Conservation (phyloP, 352 stramenopile species). For the Phytophthora megakarya region DNA sequence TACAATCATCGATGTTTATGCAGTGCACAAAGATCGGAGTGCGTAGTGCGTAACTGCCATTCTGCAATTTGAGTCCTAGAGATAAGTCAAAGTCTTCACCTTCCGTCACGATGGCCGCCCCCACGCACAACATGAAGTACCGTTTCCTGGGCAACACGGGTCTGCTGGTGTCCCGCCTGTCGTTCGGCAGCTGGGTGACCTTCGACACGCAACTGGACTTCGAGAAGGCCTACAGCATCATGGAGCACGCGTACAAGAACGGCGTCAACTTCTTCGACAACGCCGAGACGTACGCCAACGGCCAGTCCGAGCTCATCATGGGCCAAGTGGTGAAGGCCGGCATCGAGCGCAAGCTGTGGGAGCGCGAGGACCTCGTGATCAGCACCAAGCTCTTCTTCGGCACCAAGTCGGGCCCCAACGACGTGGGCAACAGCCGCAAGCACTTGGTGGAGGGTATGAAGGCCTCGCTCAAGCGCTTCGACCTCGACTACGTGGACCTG, state of each 20-base stretch:
- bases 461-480: slow-evolving; percentile 59
- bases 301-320: slow-evolving; percentile 58
- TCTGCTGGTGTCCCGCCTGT: slow-evolving; percentile 55
- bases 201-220: slow-evolving; percentile 58
- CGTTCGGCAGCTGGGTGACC: slow-evolving; percentile 58
- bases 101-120: slow-evolving; percentile 10
- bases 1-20: slow-evolving; percentile 1
- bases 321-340: slow-evolving; percentile 59
- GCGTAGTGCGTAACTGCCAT: slow-evolving; percentile 3
- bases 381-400: slow-evolving; percentile 76
- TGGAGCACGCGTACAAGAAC: slow-evolving; percentile 64
- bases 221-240: slow-evolving; percentile 64
- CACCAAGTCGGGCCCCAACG: slow-evolving; percentile 42
- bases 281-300: slow-evolving; percentile 56
- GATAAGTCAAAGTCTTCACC: not conserved
- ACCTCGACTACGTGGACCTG: slow-evolving; percentile 65
- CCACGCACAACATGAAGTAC: slow-evolving; percentile 64
- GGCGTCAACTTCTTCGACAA: slow-evolving; percentile 79
- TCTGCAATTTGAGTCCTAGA: slow-evolving; percentile 41
- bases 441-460: slow-evolving; percentile 70
- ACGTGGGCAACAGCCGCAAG: slow-evolving; percentile 51
- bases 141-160: slow-evolving; percentile 58
- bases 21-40: slow-evolving; percentile 5
- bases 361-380: slow-evolving; percentile 66
- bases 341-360: slow-evolving; percentile 49